Evolutionary conservation across 164 flowering plant genomes (phyloP), one percentile per base, ranked within the genome.

Genomic region (Vitis labrusca): DNA sequence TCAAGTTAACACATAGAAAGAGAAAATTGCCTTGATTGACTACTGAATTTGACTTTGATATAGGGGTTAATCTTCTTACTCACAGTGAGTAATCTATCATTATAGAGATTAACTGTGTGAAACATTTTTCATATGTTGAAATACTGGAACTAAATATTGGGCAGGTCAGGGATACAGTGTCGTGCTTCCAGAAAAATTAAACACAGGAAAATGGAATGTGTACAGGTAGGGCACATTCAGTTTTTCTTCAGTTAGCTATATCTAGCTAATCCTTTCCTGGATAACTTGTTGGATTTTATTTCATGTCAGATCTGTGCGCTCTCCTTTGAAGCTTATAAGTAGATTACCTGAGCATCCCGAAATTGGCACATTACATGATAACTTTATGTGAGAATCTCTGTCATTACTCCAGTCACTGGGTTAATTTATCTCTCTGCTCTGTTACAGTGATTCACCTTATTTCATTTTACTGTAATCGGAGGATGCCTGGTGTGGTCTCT

Each of bases 341-440:
- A 77, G 89, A 79, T 86, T 88, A 53, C 81, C 83, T 1, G 80
- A 86, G 50, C 83, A 82, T 76, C 91, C 95, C 37, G 85, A 85
- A 62, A 85, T 90, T 71, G 80, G 79, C 67, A 88, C 95, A 29
- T 78, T 90, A 82, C 95, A 90, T 67, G 97, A 91, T 70, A 86
- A 79, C 69, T 91, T 91, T 79, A 77, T 76, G 97, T 91, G 72
- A 83, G 93, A 19, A 13, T 61, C 57, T 51, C 57, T 51, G 29
- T 17, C 64, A 23, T 6, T 9, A 11, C 48, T 58, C 57, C 47
- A 51, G 30, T 58, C n/a, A 48, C 48, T 12, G 51, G 14, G 55
- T 60, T 50, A 1, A n/a, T 59, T 27, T 8, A 9, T 66, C 49
- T 30, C 2, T 59, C 19, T 49, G 59, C 47, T 13, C 30, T 32